Percentiles rank a stretch among this genome's conserved stretches.
These are phyloP conservation scores for Ustilago tritici DNA, from an alignment of 1,284 basidiomycete species.

Conservation along the genomic window DNA sequence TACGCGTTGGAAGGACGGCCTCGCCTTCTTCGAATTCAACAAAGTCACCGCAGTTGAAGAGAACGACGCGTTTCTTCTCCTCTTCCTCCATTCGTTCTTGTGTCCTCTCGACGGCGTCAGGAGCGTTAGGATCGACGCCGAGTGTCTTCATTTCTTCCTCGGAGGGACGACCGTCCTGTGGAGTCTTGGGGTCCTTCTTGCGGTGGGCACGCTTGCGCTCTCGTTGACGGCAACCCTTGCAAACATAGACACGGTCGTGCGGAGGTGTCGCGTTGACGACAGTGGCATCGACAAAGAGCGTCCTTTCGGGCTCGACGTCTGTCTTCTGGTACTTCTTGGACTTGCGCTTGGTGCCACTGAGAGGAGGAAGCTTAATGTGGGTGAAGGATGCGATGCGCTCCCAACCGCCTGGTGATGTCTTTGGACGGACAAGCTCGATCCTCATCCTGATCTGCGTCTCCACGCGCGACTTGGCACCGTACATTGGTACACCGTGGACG, in stretches of 20 bases:
- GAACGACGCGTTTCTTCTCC: conserved; percentile 67
- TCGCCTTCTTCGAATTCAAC: conserved; percentile 90
- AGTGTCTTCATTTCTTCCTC: conserved; percentile 64
- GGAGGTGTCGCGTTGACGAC: conserved; percentile 76
- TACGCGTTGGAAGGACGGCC: conserved; percentile 88
- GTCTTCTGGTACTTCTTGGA: conserved; percentile 76
- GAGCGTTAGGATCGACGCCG: conserved; percentile 56
- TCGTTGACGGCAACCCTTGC: conserved; percentile 78
- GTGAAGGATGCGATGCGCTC: conserved; percentile 67
- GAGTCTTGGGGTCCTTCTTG: conserved; percentile 59
- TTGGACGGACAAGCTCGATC: conserved; percentile 64
- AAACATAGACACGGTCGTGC: conserved; percentile 79
- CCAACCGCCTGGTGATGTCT: conserved; percentile 42
- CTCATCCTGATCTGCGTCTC: conserved; percentile 77
- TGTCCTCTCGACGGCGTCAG: conserved; percentile 57
- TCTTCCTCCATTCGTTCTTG: conserved; percentile 61
- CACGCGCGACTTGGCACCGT: conserved; percentile 90
- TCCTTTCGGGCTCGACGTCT: conserved; percentile 66
- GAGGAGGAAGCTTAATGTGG: conserved; percentile 68
- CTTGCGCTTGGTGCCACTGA: conserved; percentile 72
- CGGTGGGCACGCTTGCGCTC: conserved; percentile 70
- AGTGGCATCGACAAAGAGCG: conserved; percentile 67
- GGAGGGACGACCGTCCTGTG: conserved; percentile 43
- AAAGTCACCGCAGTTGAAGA: conserved; percentile 92
- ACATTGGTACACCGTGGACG: conserved; percentile 83